Conservation (phyloP, 129 eudicot species). For the Pittosporum tobira region DNA sequence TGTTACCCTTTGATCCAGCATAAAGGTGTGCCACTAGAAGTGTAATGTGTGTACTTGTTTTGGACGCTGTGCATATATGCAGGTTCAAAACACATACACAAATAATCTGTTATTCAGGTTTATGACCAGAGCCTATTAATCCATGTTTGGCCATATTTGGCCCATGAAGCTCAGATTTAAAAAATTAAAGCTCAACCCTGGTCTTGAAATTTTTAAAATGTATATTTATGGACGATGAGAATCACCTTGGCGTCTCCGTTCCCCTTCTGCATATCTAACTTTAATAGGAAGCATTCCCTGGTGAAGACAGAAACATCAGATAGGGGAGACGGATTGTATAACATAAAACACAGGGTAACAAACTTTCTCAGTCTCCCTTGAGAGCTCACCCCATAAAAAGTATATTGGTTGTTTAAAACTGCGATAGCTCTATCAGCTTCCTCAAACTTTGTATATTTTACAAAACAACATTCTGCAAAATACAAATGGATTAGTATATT, state of each 20-base stretch:
- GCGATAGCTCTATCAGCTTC: constrained; percentile 74
- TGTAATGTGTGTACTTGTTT: no score
- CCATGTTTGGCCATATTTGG: no score
- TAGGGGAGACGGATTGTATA: constrained; percentile 1
- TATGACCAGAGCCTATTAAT: no score
- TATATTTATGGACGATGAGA: neutral
- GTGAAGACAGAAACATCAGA: constrained; percentile 12
- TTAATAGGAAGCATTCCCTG: constrained; percentile 55
- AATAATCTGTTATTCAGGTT: neutral
- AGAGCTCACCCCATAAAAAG: constrained; percentile 67
- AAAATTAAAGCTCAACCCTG: neutral
- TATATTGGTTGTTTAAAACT: constrained; percentile 46
- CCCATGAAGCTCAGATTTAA: constrained; percentile 3
- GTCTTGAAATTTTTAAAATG: constrained; percentile 20
- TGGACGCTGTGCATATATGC: no score
- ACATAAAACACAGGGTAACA: neutral
- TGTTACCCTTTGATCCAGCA: no score
- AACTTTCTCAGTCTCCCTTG: neutral
- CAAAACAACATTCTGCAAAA: constrained; percentile 72
- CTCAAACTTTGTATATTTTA: constrained; percentile 61
- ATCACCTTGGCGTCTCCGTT: constrained; percentile 63
- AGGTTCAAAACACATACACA: neutral
- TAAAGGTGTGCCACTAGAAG: no score
- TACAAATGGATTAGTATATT: neutral
- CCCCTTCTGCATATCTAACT: constrained; percentile 76